Conservation (phyloP, 2,329 filamentous ascomycete genomes). For the Dothidotthia symphoricarpi region DNA sequence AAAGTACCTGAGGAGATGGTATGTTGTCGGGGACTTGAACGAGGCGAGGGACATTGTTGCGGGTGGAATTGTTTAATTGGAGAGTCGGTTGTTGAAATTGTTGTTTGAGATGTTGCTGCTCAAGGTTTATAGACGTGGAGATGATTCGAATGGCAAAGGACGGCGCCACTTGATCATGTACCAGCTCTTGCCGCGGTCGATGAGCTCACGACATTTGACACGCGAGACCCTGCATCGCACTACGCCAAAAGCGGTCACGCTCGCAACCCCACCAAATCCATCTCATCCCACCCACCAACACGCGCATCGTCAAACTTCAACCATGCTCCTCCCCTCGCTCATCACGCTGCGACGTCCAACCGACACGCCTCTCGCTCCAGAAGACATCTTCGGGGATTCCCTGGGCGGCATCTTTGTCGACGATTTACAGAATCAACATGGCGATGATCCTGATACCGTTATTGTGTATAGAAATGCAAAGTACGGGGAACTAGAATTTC, state of each 20-base stretch:
- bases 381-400: constrained; percentile 60
- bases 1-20: constrained; percentile 70
- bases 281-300: not conserved
- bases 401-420: constrained; percentile 67
- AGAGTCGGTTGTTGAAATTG: too few species aligned
- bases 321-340: constrained; percentile 31
- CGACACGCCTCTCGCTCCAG: constrained; percentile 44
- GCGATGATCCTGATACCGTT: constrained; percentile 55
- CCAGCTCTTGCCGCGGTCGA: not conserved
- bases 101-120: not conserved
- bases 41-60: constrained; percentile 46
- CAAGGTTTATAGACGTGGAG: too few species aligned
- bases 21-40: constrained; percentile 65
- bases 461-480: constrained; percentile 57
- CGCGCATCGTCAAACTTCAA: too few species aligned
- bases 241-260: not conserved
- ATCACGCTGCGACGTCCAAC: constrained; percentile 29
- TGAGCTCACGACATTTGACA: constrained; percentile 1
- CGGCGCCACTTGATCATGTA: too few species aligned
- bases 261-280: not conserved
- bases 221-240: not conserved
- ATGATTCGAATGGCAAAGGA: too few species aligned
- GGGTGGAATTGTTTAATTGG: not conserved
- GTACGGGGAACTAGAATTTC: constrained; percentile 40
- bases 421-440: constrained; percentile 65